Base-by-base conservation (phyloP, 2,329 filamentous ascomycete genomes). In the Trichoderma afroharzianum region DNA sequence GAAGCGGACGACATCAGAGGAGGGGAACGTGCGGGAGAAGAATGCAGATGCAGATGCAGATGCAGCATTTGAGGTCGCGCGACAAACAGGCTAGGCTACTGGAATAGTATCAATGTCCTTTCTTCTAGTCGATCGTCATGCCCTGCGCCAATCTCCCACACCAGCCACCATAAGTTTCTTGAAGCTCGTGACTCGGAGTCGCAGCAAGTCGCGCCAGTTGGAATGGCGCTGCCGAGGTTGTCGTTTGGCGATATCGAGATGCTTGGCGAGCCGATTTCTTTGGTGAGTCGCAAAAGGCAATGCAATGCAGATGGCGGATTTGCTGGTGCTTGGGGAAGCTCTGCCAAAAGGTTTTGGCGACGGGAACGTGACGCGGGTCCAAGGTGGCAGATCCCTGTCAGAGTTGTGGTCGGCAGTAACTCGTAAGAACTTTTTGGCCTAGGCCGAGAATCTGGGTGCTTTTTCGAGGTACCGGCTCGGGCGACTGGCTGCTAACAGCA, bases 81-180 rank as follows among this genome's bases (percentile, higher is more conserved):
- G 76, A 79, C 77, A 77, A 74, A 62, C 43, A 74, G 75, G 76
- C 76, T 76, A 73, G 76, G 77, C 74, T 77, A 72, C 74, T 73
- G 73, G 72, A 71, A 73, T 67, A 75, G 58, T 68, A 33, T 68
- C 43, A 36, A 50, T 67, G 4, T 59, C 28, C 28, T 28, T 74
- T 72, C 71, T 73, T 74, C 63, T 74, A 58, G 59, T 66, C 69
- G 74, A 62, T 73, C 71, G 71, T 73, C 78, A 79, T 80, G 73
- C 77, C 55, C 78, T 73, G 73, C 72, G 75, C 74, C 71, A 75
- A 55, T 75, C 55, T 61, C 73, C 69, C 63, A 71, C 66, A 33
- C 53, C 58, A 63, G 71, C 53, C 66, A 58, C 63, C 57, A 39
- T 57, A 50, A 21, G 9, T 61, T 59, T 62, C 50, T 43, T 43